Evolutionary conservation across 305 asterid genomes (phyloP), one percentile per base, ranked within the genome.

Genomic region (Vinca major): DNA sequence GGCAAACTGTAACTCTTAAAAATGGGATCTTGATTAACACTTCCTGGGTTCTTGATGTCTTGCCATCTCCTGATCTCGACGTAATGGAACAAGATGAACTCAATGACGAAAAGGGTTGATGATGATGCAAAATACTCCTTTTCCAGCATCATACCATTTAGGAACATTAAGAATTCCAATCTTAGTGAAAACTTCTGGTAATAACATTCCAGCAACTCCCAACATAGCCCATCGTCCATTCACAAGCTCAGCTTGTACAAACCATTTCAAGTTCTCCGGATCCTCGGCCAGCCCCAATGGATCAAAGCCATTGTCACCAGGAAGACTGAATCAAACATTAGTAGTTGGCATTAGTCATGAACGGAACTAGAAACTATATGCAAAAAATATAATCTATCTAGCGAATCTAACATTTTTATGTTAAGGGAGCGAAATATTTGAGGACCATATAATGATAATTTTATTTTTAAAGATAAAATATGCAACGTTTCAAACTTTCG

Each of bases 221-320:
- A 93, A 70, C 99, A 93, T 93, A n/a, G 99, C 99, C 98, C 99
- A 93, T 56, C 97, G 71, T 57, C 97, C 78, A 68, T 93, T 93
- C 39, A 89, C 96, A 0, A 93, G 91, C 83, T 93, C 99, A 0
- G 96, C 97, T 78, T 90, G 96, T 58, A 92, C 77, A 56, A 50
- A 90, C 97, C 98, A 92, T 68, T 58, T 84, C 75, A 90, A 69
- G 86, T 87, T 89, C 77, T 87, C 95, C 0, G 97, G 96, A 73
- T 88, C 97, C 82, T 92, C 98, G 0, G 97, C 98, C 0, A 90
- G 97, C 49, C 92, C 97, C 82, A 93, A 50, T 36, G 97, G 97
- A 70, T 93, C 97, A 44, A 93, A 90, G 10, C 97, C 98, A 48
- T 93, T 93, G 91, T 90, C 98, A 49, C 97, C 98, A 1, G 98